A percentile compares a stretch with the other conserved stretches of the same genome.
phyloP scores from a whole-genome alignment of 768 basidiomycete species.

The Xerocomus potaroensis region DNA sequence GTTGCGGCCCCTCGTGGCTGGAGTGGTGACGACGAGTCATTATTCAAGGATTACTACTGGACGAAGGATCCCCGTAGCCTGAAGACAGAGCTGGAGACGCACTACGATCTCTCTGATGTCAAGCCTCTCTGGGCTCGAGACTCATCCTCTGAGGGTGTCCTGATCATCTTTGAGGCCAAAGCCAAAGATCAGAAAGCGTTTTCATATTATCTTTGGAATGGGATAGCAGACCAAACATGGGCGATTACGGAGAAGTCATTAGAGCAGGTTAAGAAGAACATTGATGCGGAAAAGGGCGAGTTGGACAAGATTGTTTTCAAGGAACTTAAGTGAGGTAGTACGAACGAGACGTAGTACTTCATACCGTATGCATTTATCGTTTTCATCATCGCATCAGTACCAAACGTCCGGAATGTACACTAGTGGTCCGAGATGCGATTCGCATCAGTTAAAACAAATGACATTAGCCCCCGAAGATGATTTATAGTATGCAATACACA shows the following conservation, averaged over 20 bases:
- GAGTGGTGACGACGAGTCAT: not conserved
- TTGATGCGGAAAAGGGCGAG: not conserved
- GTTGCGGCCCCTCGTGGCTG: not conserved
- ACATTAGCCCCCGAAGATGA: too few species aligned
- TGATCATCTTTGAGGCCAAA: not conserved
- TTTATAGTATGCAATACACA: too few species aligned
- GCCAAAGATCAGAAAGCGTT: not conserved
- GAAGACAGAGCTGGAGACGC: not conserved
- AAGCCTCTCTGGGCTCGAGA: not conserved
- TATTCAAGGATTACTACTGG: not conserved
- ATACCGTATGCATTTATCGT: too few species aligned
- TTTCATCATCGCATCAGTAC: too few species aligned
- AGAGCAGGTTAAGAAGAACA: not conserved
- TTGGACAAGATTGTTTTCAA: too few species aligned
- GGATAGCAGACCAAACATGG: not conserved
- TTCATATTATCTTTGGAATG: not conserved
- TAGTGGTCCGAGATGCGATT: too few species aligned
- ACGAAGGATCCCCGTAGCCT: not conserved
- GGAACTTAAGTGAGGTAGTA: too few species aligned
- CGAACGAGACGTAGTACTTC: too few species aligned
- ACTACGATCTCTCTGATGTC: not conserved
- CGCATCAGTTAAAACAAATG: too few species aligned
- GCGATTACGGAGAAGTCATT: not conserved
- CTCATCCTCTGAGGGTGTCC: not conserved
- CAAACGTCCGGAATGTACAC: too few species aligned